Conservation (phyloP, 164 flowering plant species). For the Houttuynia cordata region DNA sequence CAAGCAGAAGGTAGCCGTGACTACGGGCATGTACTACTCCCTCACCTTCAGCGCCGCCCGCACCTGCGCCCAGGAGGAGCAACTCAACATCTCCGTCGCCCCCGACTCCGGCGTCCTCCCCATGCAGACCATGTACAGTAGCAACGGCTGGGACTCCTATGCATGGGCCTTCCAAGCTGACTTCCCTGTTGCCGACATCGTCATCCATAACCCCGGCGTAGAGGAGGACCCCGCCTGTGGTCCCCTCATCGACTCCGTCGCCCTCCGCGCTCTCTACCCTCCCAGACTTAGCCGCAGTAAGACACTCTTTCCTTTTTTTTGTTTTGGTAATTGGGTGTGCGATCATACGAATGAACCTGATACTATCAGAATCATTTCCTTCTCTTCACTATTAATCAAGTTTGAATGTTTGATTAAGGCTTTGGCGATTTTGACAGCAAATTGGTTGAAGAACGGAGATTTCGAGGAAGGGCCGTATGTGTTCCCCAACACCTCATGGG, state of each 20-base stretch:
- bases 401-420: background rate
- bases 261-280: slow-evolving; percentile 48
- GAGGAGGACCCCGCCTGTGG: slow-evolving; percentile 98
- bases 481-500: slow-evolving; percentile 54
- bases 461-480: slow-evolving; percentile 84
- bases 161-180: slow-evolving; percentile 46
- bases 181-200: slow-evolving; percentile 14
- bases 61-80: slow-evolving; percentile 66
- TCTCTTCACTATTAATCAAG: no score
- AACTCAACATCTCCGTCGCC: slow-evolving; percentile 38
- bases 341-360: background rate
- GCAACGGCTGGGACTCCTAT: slow-evolving; percentile 55
- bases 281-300: slow-evolving; percentile 61
- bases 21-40: slow-evolving; percentile 39
- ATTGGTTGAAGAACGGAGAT: slow-evolving; percentile 61
- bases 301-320: slow-evolving; percentile 12
- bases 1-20: slow-evolving; percentile 42
- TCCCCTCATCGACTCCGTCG: slow-evolving; percentile 78
- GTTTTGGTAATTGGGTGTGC: background rate
- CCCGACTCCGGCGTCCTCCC: slow-evolving; percentile 41
- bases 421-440: slow-evolving; percentile 23
- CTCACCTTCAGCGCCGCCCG: slow-evolving; percentile 65
- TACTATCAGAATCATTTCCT: no score
- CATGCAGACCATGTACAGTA: slow-evolving; percentile 59
- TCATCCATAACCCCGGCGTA: slow-evolving; percentile 67